phyloP scores from a whole-genome alignment of 2,329 filamentous ascomycete species.

The Penicillium sp. region DNA sequence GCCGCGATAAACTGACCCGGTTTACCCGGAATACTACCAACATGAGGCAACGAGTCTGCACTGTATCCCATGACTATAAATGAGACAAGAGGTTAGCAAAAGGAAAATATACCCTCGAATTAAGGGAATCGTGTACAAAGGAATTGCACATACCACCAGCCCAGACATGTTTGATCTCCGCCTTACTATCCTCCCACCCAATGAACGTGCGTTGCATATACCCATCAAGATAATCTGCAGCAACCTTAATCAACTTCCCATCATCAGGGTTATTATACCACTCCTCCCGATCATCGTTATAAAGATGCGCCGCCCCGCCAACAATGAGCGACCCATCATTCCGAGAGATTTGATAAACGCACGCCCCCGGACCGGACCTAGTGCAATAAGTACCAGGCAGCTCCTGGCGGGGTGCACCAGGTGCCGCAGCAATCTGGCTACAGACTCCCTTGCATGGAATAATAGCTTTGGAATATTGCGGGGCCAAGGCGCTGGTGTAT shows the following conservation, averaged over 20 bases:
- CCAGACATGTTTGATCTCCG: constrained; percentile 32
- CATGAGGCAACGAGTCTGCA: constrained; percentile 51
- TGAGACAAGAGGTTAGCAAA: neutral
- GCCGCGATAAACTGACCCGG: constrained; percentile 57
- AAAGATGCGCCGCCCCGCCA: constrained; percentile 59
- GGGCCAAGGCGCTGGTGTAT: constrained; percentile 75
- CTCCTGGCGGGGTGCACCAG: constrained; percentile 24
- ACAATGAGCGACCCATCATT: constrained; percentile 57
- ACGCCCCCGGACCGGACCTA: constrained; percentile 51
- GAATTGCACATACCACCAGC: constrained; percentile 26
- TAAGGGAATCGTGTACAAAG: too few relatives aligned
- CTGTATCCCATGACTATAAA: constrained; percentile 52
- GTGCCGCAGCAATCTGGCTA: constrained; percentile 30
- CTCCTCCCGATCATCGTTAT: constrained; percentile 22
- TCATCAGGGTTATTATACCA: constrained; percentile 53
- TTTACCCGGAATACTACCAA: constrained; percentile 51
- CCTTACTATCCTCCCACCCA: constrained; percentile 38
- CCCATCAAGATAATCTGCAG: constrained; percentile 38
- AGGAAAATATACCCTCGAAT: neutral
- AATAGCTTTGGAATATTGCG: constrained; percentile 67
- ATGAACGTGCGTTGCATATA: constrained; percentile 38
- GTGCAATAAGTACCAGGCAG: constrained; percentile 58
- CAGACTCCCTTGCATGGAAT: constrained; percentile 67
- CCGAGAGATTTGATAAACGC: constrained; percentile 62
- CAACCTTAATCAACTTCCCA: constrained; percentile 48